Evolutionary conservation across 1,284 basidiomycete genomes (phyloP).

Genomic region (Cronartium quercuum): DNA sequence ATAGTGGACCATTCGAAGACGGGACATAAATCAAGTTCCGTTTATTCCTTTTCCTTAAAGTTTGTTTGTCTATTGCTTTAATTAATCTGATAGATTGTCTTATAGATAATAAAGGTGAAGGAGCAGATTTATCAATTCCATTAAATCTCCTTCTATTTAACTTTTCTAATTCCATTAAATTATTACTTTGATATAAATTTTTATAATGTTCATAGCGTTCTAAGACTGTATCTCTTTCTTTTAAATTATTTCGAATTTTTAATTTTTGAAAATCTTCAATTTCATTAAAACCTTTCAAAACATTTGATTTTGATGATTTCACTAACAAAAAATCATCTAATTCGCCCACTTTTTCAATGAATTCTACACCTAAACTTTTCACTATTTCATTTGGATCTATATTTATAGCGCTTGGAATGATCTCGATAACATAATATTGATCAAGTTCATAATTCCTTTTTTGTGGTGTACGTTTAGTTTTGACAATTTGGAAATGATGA

Average conservation of each 20-base stretch:
- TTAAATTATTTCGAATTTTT: background rate
- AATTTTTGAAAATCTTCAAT: background rate
- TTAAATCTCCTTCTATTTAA: background rate
- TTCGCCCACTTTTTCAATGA: constrained; percentile 82
- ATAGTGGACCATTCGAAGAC: constrained; percentile 1
- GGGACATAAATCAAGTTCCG: constrained; percentile 48
- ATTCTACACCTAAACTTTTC: constrained; percentile 64
- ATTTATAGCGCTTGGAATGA: constrained; percentile 53
- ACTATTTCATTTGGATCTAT: constrained; percentile 53
- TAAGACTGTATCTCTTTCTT: constrained; percentile 9
- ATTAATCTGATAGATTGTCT: constrained; percentile 43
- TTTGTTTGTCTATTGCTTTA: constrained; percentile 46
- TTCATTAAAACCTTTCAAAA: constrained; percentile 36
- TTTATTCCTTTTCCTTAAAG: constrained; percentile 46
- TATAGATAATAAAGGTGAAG: constrained; percentile 38
- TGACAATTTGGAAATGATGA: background rate
- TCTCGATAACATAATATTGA: constrained; percentile 82
- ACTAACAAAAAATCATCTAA: constrained; percentile 78
- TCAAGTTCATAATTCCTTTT: constrained; percentile 63
- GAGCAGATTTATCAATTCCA: constrained; percentile 32
- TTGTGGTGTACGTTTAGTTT: constrained; percentile 41
- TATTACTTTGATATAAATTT: constrained; percentile 13
- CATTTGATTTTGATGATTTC: constrained; percentile 52
- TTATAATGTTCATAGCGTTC: constrained; percentile 27
- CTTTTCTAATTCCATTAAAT: no score